phyloP scores from a whole-genome alignment of 805 yeast species.

The Starmerella scarabaei region DNA sequence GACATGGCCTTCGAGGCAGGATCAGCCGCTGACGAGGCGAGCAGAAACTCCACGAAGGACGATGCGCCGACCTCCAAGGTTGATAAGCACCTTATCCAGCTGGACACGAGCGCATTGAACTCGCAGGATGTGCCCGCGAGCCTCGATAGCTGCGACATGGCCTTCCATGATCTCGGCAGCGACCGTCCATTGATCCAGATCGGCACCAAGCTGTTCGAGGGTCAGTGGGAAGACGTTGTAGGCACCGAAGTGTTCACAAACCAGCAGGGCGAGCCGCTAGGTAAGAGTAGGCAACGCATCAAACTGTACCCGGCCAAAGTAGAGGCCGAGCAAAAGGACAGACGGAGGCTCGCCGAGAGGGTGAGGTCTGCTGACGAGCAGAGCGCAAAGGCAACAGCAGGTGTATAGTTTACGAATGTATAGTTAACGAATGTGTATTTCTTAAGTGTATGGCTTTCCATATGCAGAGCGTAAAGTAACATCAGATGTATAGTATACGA shows the following conservation, averaged over 20 bases:
- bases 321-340: conserved; percentile 4
- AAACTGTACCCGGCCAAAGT: conserved; percentile 18
- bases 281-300: conserved; percentile 22
- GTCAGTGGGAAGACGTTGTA: conserved; percentile 61
- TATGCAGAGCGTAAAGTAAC: neutral
- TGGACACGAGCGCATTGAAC: conserved; percentile 31
- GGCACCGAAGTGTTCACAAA: conserved; percentile 56
- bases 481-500: neutral
- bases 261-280: conserved; percentile 23
- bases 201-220: conserved; percentile 51
- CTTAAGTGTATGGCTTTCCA: too few relatives aligned
- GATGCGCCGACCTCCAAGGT: neutral
- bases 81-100: conserved; percentile 37
- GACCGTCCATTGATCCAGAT: conserved; percentile 44
- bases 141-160: conserved; percentile 25
- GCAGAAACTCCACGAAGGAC: conserved; percentile 13
- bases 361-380: neutral
- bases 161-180: conserved; percentile 43
- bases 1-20: conserved; percentile 67
- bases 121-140: conserved; percentile 10
- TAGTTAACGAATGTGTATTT: too few relatives aligned
- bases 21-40: conserved; percentile 61
- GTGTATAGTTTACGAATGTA: too few relatives aligned
- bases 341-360: conserved; percentile 7
- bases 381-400: too few relatives aligned